Evolutionary conservation across 2,329 filamentous ascomycete genomes (phyloP).

Genomic region (Scedosporium boydii): DNA sequence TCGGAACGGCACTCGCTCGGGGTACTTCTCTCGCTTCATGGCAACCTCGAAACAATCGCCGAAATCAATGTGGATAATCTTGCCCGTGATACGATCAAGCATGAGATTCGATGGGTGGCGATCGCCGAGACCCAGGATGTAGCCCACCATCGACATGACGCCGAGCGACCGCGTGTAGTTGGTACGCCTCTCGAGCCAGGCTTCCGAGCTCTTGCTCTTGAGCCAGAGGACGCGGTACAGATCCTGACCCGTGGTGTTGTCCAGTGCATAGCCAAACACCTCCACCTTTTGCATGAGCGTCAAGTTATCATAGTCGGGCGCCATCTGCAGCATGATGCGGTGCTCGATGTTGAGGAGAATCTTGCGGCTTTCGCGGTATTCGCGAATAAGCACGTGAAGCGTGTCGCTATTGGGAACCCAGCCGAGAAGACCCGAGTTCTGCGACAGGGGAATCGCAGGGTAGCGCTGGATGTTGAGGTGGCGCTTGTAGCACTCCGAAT

Average conservation of each 20-base stretch:
- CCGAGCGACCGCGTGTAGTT: conserved; percentile 96
- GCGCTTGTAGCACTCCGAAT: conserved; percentile 93
- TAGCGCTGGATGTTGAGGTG: conserved; percentile 95
- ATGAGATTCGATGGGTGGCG: conserved; percentile 96
- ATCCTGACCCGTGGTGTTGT: conserved; percentile 98
- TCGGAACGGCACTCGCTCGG: conserved; percentile 93
- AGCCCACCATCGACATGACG: conserved; percentile 99
- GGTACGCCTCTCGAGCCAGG: conserved; percentile 95
- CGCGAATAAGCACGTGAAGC: conserved; percentile 88
- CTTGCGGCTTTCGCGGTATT: conserved; percentile 94
- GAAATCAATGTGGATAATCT: conserved; percentile 98
- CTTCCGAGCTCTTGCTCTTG: conserved; percentile 96
- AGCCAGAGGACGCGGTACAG: conserved; percentile 96
- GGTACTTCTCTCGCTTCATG: conserved; percentile 99
- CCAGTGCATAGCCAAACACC: conserved; percentile 96
- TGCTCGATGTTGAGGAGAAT: conserved; percentile 99
- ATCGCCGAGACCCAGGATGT: conserved; percentile 93
- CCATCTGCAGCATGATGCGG: conserved; percentile 99
- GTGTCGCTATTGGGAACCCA: conserved; percentile 99
- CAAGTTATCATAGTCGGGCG: conserved; percentile 95
- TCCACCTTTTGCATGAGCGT: conserved; percentile 99
- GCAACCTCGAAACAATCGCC: conserved; percentile 99
- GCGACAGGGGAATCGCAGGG: conserved; percentile 91
- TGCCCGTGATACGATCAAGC: conserved; percentile 90
- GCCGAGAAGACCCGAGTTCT: conserved; percentile 87